Evolutionary conservation across 179 eudicot species (phyloP).

Genomic region (Silene vulgaris): DNA sequence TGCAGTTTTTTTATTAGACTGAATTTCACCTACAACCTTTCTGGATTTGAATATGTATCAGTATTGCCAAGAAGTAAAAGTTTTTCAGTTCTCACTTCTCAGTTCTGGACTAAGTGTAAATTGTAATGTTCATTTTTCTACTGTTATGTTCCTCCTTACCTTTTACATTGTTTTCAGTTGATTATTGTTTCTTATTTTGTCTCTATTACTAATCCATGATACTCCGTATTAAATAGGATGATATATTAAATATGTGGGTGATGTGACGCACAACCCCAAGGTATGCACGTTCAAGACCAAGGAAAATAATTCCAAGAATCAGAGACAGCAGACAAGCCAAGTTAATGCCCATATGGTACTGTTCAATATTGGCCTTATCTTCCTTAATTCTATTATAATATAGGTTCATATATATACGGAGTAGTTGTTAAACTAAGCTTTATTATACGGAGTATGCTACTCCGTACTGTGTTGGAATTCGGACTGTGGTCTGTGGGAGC

Average conservation of each 20-base stretch:
- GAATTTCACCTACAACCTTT: not conserved
- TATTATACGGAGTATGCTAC: not conserved
- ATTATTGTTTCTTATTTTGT: not conserved
- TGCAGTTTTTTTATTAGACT: not conserved
- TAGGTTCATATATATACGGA: not conserved
- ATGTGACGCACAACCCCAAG: conserved; percentile 10
- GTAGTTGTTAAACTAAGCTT: not conserved
- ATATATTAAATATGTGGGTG: not conserved
- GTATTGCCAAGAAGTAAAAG: not conserved
- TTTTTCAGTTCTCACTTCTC: not conserved
- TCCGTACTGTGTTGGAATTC: not conserved
- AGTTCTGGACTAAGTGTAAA: not conserved
- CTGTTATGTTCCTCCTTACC: not conserved
- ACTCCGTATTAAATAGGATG: not conserved
- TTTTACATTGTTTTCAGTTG: too few species aligned
- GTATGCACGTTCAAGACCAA: conserved; percentile 11
- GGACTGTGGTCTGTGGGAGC: conserved; percentile 8
- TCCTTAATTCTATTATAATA: not conserved
- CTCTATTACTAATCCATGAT: not conserved
- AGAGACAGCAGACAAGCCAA: conserved; percentile 11
- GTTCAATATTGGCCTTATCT: conserved; percentile 9
- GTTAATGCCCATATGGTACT: not conserved
- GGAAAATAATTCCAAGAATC: not conserved
- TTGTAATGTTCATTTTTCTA: not conserved
- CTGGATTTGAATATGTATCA: not conserved